phyloP scores from a whole-genome alignment of 75 land plant genomes.

The Chamaecyparis obtusa region DNA sequence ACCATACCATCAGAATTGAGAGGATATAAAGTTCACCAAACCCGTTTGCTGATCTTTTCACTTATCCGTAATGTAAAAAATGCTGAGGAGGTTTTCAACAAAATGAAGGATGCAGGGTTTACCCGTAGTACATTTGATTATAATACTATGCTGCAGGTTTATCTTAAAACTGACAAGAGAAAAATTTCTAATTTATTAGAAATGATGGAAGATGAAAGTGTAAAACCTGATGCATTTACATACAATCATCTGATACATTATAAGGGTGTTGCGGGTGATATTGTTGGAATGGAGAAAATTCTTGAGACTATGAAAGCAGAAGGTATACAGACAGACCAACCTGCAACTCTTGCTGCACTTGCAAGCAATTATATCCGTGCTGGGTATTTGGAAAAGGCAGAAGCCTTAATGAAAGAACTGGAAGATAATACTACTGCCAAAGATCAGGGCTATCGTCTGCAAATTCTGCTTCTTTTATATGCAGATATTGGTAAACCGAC shows the following conservation, averaged over 20 bases:
- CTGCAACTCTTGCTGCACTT: conserved; percentile 19
- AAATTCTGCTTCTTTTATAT: conserved; percentile 45
- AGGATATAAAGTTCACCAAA: conserved; percentile 45
- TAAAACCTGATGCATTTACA: conserved; percentile 52
- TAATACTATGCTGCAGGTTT: conserved; percentile 55
- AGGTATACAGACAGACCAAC: conserved; percentile 38
- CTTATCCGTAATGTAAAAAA: conserved; percentile 22
- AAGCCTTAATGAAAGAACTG: conserved; percentile 48
- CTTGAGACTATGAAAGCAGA: conserved; percentile 65
- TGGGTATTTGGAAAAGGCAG: conserved; percentile 54
- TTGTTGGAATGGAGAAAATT: conserved; percentile 65
- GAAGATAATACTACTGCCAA: conserved; percentile 32
- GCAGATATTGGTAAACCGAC: conserved; percentile 49
- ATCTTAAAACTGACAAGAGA: conserved; percentile 26
- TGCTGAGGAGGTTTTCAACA: conserved; percentile 54
- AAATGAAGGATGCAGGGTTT: conserved; percentile 51
- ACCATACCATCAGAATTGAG: conserved; percentile 52
- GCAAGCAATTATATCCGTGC: conserved; percentile 50
- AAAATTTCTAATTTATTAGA: conserved; percentile 53
- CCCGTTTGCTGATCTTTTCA: conserved; percentile 47
- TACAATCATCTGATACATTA: conserved; percentile 57
- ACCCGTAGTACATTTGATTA: conserved; percentile 40
- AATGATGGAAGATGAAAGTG: conserved; percentile 63
- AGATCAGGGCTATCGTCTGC: conserved; percentile 32
- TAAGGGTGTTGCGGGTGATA: conserved; percentile 51